Base-by-base conservation (phyloP, 179 eudicot genomes). In the Vitellaria paradoxa region DNA sequence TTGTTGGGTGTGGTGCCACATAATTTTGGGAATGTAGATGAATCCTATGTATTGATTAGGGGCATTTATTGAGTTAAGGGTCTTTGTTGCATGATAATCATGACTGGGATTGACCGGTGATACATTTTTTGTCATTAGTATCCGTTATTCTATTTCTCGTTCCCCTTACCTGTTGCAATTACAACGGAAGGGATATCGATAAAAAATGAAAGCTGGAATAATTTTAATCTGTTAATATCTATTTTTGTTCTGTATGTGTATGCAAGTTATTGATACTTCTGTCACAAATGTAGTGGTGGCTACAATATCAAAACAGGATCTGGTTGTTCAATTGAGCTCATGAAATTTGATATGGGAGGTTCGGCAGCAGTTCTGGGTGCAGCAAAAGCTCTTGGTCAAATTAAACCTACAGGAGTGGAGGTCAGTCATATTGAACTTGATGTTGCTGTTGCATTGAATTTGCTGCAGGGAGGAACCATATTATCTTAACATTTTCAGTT, bases 341-440 rank as follows among this genome's bases (percentile, higher is more conserved):
- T 92, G 98, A 94, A 94, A 85, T 84, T 88, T 84, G 98, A 94
- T 77, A 92, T 94, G 98, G 97, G 98, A 72, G 98, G 98, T 49
- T 85, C 98, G 62, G 98, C 98, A 30, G 98, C 97, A 72, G 96
- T 92, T 50, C 77, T 94, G 14, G 98, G 97, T 78, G 97, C 98
- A 73, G 98, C 98, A 75, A 94, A 94, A 87, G 96, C 96, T 81
- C 90, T 94, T 78, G 97, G 90, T 80, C 96, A 92, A 88, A 94
- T 94, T 74, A 94, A 91, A 77, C 98, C 97, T 76, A 80, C 90
- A 68, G 98, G 98, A 80, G 98, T 94, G 65, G 98, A 94, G 96
- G 98, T 86, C 80, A 85, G 84, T 77, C 12, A 9, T 71, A 21
- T 73, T 70, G 50, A 53, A 47, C 37, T 73, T 79, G 21, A 57